Base-by-base conservation (phyloP, 345 rosid genomes). In the Hibiscus syriacus region DNA sequence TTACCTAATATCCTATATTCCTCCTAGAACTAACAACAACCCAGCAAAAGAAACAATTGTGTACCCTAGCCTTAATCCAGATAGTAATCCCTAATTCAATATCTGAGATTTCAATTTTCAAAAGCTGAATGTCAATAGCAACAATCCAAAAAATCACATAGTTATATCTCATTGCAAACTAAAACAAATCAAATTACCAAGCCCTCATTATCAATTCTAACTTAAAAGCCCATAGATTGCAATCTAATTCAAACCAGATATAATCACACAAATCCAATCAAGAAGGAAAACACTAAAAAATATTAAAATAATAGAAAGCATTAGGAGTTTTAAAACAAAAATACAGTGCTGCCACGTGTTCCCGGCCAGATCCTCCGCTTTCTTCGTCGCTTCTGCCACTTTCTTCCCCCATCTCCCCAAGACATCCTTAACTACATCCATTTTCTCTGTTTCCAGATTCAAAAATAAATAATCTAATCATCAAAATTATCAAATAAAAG, bases 321-420 rank as follows among this genome's bases (percentile, higher is more conserved):
- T 46, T 48, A 9, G 49, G 49, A 32, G 48, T n/a, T 5, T 10
- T n/a, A 41, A n/a, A 34, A 38, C 2, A 39, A 38, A 64, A 71
- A 46, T 64, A 80, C 81, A 62, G 59, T 77, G 81, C 54, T 77
- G 79, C 85, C 87, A 83, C 9, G 83, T 79, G 77, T 81, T 82
- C 38, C 87, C 87, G 53, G 85, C 85, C 41, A 85, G 84, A 56
- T 80, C 87, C 71, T 84, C 91, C 9, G 88, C 87, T 79, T 76
- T 86, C 81, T 74, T 82, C 6, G 86, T 80, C 4, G 85, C 86
- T 68, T 84, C 91, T 6, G 81, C 84, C 23, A 83, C 85, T 75
- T 55, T 82, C 74, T n/a, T 84, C 49, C 86, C 85, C 86, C 86
- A 86, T 68, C 80, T 82, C 38, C 88, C 91, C 4, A 84, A 72